Evolutionary conservation across 2,329 filamentous ascomycete species (phyloP).

Genomic region (Cytospora schulzeri): DNA sequence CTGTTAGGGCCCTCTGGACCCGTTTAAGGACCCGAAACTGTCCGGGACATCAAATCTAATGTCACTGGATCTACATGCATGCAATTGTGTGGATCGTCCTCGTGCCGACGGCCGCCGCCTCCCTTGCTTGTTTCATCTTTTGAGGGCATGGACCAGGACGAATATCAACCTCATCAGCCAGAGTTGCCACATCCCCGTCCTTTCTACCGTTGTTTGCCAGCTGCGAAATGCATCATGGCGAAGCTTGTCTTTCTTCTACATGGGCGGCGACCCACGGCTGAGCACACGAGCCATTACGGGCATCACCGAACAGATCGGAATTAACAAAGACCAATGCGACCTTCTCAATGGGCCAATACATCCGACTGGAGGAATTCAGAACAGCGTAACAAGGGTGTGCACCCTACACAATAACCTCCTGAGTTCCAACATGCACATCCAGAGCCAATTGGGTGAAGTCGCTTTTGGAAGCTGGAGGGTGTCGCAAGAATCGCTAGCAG

Average conservation of each 20-base stretch:
- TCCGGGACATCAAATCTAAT: neutral
- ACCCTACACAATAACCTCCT: neutral
- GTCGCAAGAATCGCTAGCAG: neutral
- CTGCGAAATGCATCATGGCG: neutral
- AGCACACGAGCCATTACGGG: neutral
- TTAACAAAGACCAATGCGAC: constrained; percentile 4
- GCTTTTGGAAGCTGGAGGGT: neutral
- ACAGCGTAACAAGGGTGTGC: neutral
- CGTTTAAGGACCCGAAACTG: neutral
- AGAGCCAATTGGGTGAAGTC: neutral
- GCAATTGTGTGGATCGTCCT: constrained; percentile 16
- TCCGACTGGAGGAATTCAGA: neutral
- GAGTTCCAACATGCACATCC: neutral
- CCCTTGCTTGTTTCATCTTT: constrained; percentile 22
- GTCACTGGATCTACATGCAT: constrained; percentile 16
- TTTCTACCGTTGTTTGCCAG: too few relatives aligned
- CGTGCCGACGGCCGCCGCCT: constrained; percentile 12
- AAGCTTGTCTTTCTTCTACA: neutral
- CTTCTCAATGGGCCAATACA: neutral
- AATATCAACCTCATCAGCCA: constrained; percentile 15
- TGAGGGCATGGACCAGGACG: constrained; percentile 13
- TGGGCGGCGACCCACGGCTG: neutral
- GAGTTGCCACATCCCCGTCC: constrained; percentile 2
- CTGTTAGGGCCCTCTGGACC: neutral
- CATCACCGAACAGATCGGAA: neutral